A percentile compares a stretch with the other conserved stretches of the same genome.
phyloP scores from a whole-genome alignment of 495 filamentous ascomycete species.

The Chaetomium tenue region DNA sequence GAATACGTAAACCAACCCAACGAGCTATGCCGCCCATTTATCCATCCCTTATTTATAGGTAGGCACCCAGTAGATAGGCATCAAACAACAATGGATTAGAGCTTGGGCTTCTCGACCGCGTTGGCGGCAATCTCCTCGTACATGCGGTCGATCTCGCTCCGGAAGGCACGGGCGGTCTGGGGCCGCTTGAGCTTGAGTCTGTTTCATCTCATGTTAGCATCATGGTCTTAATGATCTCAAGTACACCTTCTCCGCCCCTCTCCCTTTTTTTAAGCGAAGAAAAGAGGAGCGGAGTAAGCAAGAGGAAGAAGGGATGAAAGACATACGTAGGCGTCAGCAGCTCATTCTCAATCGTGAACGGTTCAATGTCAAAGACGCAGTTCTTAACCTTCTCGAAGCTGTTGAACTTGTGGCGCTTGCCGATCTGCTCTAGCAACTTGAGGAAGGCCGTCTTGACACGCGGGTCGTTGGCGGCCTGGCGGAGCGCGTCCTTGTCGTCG shows the following conservation, averaged over 20 bases:
- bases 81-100: slow-evolving; percentile 34
- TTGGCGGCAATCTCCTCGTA: slow-evolving; percentile 64
- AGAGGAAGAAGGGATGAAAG: slow-evolving; percentile 9
- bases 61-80: background rate
- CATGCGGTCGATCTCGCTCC: slow-evolving; percentile 69
- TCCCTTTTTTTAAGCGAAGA: background rate
- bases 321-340: slow-evolving; percentile 95
- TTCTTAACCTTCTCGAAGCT: slow-evolving; percentile 82
- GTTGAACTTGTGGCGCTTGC: slow-evolving; percentile 81
- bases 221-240: background rate
- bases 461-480: slow-evolving; percentile 60
- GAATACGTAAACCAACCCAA: background rate
- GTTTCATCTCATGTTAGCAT: slow-evolving; percentile 8
- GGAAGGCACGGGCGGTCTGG: slow-evolving; percentile 76
- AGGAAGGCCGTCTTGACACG: slow-evolving; percentile 72
- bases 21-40: background rate
- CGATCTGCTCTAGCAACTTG: slow-evolving; percentile 76
- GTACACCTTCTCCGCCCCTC: too few relatives aligned
- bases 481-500: slow-evolving; percentile 64
- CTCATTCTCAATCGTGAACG: slow-evolving; percentile 92
- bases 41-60: background rate
- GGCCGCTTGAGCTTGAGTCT: slow-evolving; percentile 95
- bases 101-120: slow-evolving; percentile 40
- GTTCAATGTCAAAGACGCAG: slow-evolving; percentile 74
- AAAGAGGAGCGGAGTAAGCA: background rate